Evolutionary conservation across 805 yeast species (phyloP), one percentile per base, ranked within the genome.

Genomic region (Lachancea dasiensis): DNA sequence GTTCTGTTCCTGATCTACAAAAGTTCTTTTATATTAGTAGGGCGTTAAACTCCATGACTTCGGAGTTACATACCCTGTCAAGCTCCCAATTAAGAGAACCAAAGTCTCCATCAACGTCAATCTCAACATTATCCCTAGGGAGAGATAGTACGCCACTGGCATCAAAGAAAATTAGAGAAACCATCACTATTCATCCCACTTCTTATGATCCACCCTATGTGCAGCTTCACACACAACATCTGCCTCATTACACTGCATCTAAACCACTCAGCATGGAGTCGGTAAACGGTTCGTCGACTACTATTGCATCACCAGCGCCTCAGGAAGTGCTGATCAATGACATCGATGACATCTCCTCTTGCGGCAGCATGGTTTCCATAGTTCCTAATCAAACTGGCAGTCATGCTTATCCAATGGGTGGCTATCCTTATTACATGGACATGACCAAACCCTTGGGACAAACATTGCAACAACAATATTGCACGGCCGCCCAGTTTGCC

Each of bases 401-500:
- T 6, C 34, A 18, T 14, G 31, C 22, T 26, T 13, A 27, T 27
- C n/a, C 18, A n/a, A 32, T 38, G 6, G 34, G 34, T 11, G 10
- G 18, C n/a, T 39, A 45, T 11, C 45, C 41, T 5, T 47, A 44
- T 20, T 48, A 44, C 26, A 43, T 47, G 40, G 51, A 51, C 29
- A 40, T 50, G 39, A 32, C 40, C 6, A 50, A 48, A 29, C 56
- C 60, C 31, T 49, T 58, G 10, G 47, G 60, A 10, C 59, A 55
- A 33, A 48, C 58, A 6, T 41, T 58, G 31, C 59, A 57, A 28
- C 40, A 47, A 21, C 61, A 58, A 25, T 48, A 48, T 25, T 45
- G 44, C 10, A 43, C 56, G 10, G 52, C 62, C 3, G 52, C 54
- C 3, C 53, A 58, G 37, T 48, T 56, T 5, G 58, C 58, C 1